phyloP scores from a whole-genome alignment of 1,139 yeast species.

The Pneumocystis carinii region DNA sequence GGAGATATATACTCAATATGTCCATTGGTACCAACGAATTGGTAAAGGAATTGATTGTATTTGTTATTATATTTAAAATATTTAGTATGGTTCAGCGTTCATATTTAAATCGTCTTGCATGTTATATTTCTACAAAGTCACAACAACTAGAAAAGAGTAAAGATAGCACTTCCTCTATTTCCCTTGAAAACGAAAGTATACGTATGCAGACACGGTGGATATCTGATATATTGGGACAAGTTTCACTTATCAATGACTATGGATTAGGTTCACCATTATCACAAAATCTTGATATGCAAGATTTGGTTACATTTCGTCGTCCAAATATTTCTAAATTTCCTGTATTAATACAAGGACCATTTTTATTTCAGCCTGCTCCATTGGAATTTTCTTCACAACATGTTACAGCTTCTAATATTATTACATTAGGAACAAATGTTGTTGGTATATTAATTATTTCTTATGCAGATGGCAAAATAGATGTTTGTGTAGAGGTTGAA shows the following conservation, averaged over 20 bases:
- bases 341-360: constrained; percentile 8
- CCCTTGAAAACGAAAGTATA: neutral
- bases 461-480: constrained; percentile 10
- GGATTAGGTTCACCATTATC: constrained; percentile 3
- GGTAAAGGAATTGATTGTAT: neutral
- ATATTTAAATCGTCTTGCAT: constrained; percentile 2
- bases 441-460: constrained; percentile 7
- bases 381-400: constrained; percentile 6
- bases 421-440: constrained; percentile 5
- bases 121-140: constrained; percentile 1
- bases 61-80: neutral
- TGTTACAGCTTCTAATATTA: constrained; percentile 3
- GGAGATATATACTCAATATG: constrained; percentile 7
- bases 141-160: neutral
- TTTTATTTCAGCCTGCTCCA: constrained; percentile 10
- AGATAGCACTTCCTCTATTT: neutral
- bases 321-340: constrained; percentile 1
- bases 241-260: constrained; percentile 1
- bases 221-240: constrained; percentile 1
- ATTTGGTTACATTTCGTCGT: constrained; percentile 3
- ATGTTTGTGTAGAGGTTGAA: constrained; percentile 7
- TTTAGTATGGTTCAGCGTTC: neutral
- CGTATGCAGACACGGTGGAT: constrained; percentile 4
- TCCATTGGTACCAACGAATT: constrained; percentile 7
- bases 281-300: constrained; percentile 1